Evolutionary conservation across 2,329 filamentous ascomycete genomes (phyloP).

Genomic region (Cercospora berteroae): DNA sequence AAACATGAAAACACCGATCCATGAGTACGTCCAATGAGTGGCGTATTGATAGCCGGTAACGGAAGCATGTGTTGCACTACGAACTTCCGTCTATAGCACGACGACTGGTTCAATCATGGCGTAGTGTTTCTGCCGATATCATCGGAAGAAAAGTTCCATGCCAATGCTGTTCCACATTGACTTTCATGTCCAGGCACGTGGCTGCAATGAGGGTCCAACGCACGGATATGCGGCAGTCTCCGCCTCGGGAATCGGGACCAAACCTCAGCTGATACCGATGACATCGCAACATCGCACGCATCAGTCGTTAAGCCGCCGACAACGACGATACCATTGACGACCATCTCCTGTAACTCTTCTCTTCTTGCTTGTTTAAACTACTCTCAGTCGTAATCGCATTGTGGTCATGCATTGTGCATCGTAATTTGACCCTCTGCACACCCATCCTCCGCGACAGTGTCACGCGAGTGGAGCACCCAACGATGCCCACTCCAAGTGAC

Average conservation of each 20-base stretch:
- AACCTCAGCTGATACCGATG: constrained; percentile 1
- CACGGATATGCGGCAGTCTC: background rate
- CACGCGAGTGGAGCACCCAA: constrained; percentile 23
- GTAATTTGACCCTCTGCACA: background rate
- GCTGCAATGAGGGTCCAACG: background rate
- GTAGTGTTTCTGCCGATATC: background rate
- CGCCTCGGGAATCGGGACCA: background rate
- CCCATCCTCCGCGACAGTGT: constrained; percentile 16
- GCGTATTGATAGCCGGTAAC: background rate
- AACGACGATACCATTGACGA: background rate
- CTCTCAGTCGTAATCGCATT: background rate
- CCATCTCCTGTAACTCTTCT: background rate
- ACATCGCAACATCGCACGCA: background rate
- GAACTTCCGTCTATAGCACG: background rate
- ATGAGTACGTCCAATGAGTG: background rate
- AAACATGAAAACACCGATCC: background rate
- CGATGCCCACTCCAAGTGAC: constrained; percentile 29
- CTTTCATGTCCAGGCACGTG: background rate
- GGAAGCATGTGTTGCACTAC: background rate
- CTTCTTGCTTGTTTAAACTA: background rate
- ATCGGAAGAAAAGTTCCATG: background rate
- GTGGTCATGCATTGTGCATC: background rate
- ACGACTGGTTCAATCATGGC: background rate
- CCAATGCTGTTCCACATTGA: background rate
- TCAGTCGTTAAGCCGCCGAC: constrained; percentile 1